Evolutionary conservation across 1,284 basidiomycete genomes (phyloP).

Genomic region (Sporisorium sorghi): DNA sequence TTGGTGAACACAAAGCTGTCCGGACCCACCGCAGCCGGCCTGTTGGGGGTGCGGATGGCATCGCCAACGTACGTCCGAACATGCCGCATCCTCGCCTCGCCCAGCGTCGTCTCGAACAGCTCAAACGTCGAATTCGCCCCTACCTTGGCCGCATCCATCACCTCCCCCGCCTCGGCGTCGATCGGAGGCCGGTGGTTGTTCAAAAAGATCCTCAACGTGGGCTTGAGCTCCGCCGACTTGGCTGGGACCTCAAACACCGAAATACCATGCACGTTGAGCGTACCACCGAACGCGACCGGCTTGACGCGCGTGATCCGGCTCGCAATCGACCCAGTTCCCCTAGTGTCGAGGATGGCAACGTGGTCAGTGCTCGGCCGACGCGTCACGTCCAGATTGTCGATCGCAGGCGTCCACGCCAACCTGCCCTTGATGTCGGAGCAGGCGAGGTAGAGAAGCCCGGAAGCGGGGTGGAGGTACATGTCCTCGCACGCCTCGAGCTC

Average conservation of each 20-base stretch:
- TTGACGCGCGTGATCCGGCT: slow-evolving; percentile 72
- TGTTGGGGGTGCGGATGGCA: slow-evolving; percentile 77
- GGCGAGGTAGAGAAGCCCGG: slow-evolving; percentile 77
- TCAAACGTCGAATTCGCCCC: slow-evolving; percentile 81
- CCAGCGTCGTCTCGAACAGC: slow-evolving; percentile 75
- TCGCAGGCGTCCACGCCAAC: slow-evolving; percentile 74
- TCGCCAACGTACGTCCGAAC: slow-evolving; percentile 75
- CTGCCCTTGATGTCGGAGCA: slow-evolving; percentile 76
- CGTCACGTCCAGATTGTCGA: slow-evolving; percentile 43
- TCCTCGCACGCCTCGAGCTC: slow-evolving; percentile 53
- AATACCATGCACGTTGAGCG: slow-evolving; percentile 77
- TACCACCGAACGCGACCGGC: slow-evolving; percentile 70
- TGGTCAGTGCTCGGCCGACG: slow-evolving; percentile 63
- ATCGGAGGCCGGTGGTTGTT: slow-evolving; percentile 59
- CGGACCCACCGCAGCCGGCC: slow-evolving; percentile 73
- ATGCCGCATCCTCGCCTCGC: slow-evolving; percentile 73
- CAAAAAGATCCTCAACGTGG: slow-evolving; percentile 56
- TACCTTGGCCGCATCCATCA: slow-evolving; percentile 67
- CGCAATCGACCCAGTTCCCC: slow-evolving; percentile 72
- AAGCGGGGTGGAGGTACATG: slow-evolving; percentile 65
- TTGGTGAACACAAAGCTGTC: slow-evolving; percentile 63
- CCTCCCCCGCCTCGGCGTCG: slow-evolving; percentile 29
- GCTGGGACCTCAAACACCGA: slow-evolving; percentile 72
- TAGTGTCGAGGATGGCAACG: slow-evolving; percentile 76
- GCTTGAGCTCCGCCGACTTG: slow-evolving; percentile 35